Evolutionary conservation across 2,329 filamentous ascomycete species (phyloP), one percentile per base, ranked within the genome.

Genomic region (Neofusicoccum kwambonambiense): DNA sequence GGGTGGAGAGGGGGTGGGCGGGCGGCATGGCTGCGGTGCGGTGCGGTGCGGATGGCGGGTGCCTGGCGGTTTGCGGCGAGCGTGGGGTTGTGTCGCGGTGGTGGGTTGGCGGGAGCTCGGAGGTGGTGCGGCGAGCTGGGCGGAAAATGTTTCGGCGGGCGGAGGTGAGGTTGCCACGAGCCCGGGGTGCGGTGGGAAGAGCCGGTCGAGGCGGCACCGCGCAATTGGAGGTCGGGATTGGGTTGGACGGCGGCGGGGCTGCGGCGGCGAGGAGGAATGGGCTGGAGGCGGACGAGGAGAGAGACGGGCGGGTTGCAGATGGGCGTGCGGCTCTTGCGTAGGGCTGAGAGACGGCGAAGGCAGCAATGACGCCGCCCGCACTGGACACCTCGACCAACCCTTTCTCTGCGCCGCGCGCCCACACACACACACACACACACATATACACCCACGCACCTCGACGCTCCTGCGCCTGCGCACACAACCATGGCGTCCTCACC

Each of bases 301-400:
- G 12, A 4, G 41, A 11, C 37, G 37, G 9, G 41, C 15, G 41
- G 15, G 41, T 5, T 17, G 41, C 15, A 19, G n/a, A 44, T 39
- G 86, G 86, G 17, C 85, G 81, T 42, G 87, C 88, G 2, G 27
- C 27, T 31, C 92, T 78, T 2, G 82, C 79, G 75, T 93, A 90
- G 5, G 91, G 67, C 17, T 51, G 17, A 34, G 13, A 6, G 4
- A 6, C 27, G 27, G 27, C 27, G 27, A 31, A 31, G 27, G 27
- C 27, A 34, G 41, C 58, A 61, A 34, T 37, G 62, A n/a, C 41
- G 3, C 27, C 11, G 13, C 13, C 13, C 6, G 3, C n/a, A 17
- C 41, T 17, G 3, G 37, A 8, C 41, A 44, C 41, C 12, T 42
- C 41, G 15, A 12, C 41, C 12, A 7, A 15, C 12, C 15, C 41